Evolutionary conservation across 768 basidiomycete genomes (phyloP).

Genomic region (Tulasnella sp.): DNA sequence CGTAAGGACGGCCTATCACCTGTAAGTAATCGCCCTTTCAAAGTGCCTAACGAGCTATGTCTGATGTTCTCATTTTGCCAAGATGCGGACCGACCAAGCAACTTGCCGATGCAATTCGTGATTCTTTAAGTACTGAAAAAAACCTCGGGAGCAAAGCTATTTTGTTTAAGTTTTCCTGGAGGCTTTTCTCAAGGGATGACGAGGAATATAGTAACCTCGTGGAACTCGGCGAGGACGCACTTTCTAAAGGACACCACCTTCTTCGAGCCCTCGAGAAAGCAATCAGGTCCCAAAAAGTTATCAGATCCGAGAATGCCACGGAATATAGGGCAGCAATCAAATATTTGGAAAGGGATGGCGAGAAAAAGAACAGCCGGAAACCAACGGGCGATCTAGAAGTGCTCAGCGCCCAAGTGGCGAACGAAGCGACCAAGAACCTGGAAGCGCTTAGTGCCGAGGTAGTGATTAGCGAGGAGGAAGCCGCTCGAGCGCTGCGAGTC

Average conservation of each 20-base stretch:
- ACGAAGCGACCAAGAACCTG: too few species aligned
- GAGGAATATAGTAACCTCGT: neutral
- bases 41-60: neutral
- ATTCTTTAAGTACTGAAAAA: neutral
- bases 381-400: too few species aligned
- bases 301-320: too few species aligned
- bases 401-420: too few species aligned
- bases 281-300: neutral
- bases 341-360: too few species aligned
- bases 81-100: neutral
- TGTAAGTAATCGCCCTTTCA: neutral
- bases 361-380: too few species aligned
- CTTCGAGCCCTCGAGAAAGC: neutral
- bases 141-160: neutral
- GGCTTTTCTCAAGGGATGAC: neutral
- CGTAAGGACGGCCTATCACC: neutral
- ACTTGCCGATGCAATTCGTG: neutral
- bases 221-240: neutral
- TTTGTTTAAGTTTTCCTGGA: neutral
- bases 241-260: neutral
- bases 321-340: too few species aligned
- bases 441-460: too few species aligned
- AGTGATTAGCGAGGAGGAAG: too few species aligned
- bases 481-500: too few species aligned
- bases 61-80: neutral